Evolutionary conservation across 305 asterid species (phyloP), one percentile per base, ranked within the genome.

Genomic region (Caryopteris hybrid): DNA sequence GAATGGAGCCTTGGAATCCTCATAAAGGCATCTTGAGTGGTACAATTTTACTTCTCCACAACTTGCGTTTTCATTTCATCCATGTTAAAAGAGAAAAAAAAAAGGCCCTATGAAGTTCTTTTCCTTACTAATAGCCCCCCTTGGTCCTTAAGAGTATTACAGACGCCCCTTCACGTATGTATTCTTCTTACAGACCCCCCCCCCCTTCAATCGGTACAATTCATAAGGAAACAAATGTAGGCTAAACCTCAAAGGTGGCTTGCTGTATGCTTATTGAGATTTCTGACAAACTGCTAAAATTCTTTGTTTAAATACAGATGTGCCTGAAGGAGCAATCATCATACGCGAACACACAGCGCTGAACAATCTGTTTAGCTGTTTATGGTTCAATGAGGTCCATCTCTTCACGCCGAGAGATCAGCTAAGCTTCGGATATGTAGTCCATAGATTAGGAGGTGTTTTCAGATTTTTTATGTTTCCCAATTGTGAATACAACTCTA

Each of bases 331-430:
- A 70, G 99, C 98, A 2, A 72, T 91, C 75, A 94, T 94, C 78
- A 80, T 94, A 41, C 92, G 99, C 1, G 97, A 94, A 70, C 98
- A 94, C 48, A 89, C 99, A 12, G 76, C 88, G 3, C 23, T 89
- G 70, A 94, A 80, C 68, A 89, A 94, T 70, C 86, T 94, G 71
- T 89, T 91, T 62, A 91, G 98, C 76, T 94, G 99, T 86, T 84
- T 94, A 66, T 94, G 99, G 99, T 94, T 88, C 90, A 91, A 94
- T 5, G 99, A 94, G 84, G 99, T 94, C 53, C 79, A 94, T 76
- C 96, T 91, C 69, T 80, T 91, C 61, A 94, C 98, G 4, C 99
- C 99, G 1, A 85, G 99, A 76, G 99, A 94, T 78, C 99, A 94
- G 85, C 85, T 94, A 58, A 91, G 97, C 79, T 94, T 94, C 46